A percentile compares a stretch with the other conserved stretches of the same genome.
Conservation (phyloP, 352 stramenopile genomes). For the Globisporangium carolinianum region DNA sequence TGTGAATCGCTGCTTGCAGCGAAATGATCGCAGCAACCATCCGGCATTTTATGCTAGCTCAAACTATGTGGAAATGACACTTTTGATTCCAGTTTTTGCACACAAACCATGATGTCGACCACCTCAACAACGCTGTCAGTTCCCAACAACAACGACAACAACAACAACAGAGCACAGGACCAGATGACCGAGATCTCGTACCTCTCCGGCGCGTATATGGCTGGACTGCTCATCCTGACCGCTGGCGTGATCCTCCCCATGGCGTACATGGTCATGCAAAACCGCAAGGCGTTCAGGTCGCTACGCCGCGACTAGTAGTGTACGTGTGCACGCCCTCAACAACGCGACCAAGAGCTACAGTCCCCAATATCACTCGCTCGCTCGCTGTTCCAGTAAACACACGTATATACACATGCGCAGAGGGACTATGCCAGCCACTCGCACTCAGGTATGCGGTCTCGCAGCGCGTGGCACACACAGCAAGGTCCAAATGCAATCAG, state of each 20-base stretch:
- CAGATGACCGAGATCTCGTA: constrained; percentile 51
- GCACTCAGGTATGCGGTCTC: no score
- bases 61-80: no score
- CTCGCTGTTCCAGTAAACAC: no score
- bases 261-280: constrained; percentile 83
- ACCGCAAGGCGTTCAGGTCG: constrained; percentile 85
- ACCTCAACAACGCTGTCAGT: background rate
- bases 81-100: background rate
- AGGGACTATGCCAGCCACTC: no score
- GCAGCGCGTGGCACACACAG: no score
- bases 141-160: background rate
- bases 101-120: background rate
- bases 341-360: no score
- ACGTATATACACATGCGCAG: no score
- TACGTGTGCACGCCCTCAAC: no score
- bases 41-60: background rate
- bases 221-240: constrained; percentile 59
- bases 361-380: background rate
- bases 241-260: constrained; percentile 67
- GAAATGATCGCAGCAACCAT: no score
- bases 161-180: background rate
- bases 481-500: no score
- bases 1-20: no score
- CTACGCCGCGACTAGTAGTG: constrained; percentile 49
- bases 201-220: constrained; percentile 58